Evolutionary conservation across 148 eudicot genomes (phyloP).

Genomic region (Spergularia bocconei): DNA sequence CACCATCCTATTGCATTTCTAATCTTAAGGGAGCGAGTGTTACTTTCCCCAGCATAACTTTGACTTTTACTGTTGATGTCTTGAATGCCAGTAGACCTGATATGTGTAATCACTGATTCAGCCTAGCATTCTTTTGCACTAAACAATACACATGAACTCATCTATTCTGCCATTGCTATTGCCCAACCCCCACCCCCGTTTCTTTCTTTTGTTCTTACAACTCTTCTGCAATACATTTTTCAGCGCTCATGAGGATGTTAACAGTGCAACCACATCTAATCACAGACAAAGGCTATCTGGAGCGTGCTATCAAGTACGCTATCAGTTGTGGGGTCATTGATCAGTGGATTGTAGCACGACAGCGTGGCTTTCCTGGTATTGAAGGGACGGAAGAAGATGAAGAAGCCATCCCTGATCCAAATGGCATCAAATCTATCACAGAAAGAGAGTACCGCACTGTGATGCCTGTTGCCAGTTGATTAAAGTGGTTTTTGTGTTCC

Average conservation of each 20-base stretch:
- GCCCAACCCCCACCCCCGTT: neutral
- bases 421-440: conserved; percentile 70
- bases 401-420: conserved; percentile 43
- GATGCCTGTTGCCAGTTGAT: conserved; percentile 30
- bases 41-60: neutral
- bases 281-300: conserved; percentile 67
- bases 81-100: too few species aligned
- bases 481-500: neutral
- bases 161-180: neutral
- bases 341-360: conserved; percentile 67
- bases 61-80: too few species aligned
- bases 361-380: conserved; percentile 70
- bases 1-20: neutral
- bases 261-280: conserved; percentile 75
- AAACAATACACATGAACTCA: neutral
- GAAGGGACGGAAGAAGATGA: conserved; percentile 70
- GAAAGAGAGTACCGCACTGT: conserved; percentile 67
- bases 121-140: neutral
- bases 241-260: conserved; percentile 86
- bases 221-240: conserved; percentile 9
- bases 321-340: conserved; percentile 75
- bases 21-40: neutral
- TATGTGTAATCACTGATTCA: neutral
- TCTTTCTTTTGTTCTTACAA: neutral
- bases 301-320: conserved; percentile 63